Conservation (phyloP, 768 basidiomycete species). For the Auricularia sp. region DNA sequence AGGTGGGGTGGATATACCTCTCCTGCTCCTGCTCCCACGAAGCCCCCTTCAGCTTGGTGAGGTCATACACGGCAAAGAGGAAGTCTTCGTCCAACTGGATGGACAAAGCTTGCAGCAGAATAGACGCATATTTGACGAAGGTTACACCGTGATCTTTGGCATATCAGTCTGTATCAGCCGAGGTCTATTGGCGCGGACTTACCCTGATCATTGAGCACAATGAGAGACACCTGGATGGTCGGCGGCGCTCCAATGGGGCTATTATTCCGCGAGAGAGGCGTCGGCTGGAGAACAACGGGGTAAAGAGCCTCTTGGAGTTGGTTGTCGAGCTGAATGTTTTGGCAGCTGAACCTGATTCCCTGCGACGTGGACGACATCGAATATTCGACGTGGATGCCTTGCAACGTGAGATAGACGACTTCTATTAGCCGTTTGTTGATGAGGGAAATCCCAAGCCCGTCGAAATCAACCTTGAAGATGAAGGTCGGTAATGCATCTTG, state of each 20-base stretch:
- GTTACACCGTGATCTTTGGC: constrained; percentile 85
- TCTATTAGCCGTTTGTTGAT: constrained; percentile 82
- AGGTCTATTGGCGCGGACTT: constrained; percentile 9
- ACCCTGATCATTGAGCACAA: constrained; percentile 93
- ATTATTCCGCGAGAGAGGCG: constrained; percentile 69
- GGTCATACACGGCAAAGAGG: constrained; percentile 82
- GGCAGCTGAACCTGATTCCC: constrained; percentile 68
- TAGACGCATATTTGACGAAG: constrained; percentile 96
- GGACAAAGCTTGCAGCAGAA: constrained; percentile 87
- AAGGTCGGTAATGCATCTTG: constrained; percentile 63
- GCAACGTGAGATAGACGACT: constrained; percentile 78
- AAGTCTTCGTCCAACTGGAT: constrained; percentile 98
- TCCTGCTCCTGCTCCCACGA: constrained; percentile 74
- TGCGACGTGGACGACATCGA: constrained; percentile 69
- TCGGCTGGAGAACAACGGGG: constrained; percentile 92
- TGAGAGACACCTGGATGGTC: constrained; percentile 77
- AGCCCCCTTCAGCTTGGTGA: constrained; percentile 82
- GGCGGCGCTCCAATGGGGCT: constrained; percentile 74
- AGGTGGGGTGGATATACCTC: constrained; percentile 45
- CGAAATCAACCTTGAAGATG: constrained; percentile 62
- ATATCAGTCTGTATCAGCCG: constrained; percentile 2
- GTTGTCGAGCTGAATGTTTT: constrained; percentile 91
- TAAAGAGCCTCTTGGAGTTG: constrained; percentile 93
- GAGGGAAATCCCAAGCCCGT: constrained; percentile 87
- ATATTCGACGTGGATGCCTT: constrained; percentile 76